phyloP scores from a whole-genome alignment of 495 filamentous ascomycete species.

The Polyplosphaeria fusca region DNA sequence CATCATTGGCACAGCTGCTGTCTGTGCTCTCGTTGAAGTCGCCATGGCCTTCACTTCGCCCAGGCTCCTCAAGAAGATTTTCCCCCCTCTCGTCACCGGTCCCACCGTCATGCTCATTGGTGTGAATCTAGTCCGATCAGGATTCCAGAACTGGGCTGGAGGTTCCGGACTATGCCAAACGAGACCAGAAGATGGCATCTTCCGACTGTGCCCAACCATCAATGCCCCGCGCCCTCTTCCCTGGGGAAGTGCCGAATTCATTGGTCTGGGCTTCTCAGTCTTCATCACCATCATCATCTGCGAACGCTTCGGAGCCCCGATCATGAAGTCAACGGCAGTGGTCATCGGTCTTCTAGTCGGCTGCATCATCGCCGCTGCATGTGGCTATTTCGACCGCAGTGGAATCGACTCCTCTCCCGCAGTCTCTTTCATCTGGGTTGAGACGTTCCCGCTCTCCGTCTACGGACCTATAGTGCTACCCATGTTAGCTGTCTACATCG shows the following conservation, averaged over 20 bases:
- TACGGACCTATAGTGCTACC: constrained; percentile 86
- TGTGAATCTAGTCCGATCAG: constrained; percentile 62
- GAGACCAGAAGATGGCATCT: constrained; percentile 54
- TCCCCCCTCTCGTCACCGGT: constrained; percentile 87
- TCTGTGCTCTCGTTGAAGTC: constrained; percentile 72
- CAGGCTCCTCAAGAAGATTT: constrained; percentile 66
- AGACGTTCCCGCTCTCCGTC: constrained; percentile 75
- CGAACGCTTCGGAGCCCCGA: constrained; percentile 78
- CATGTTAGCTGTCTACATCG: constrained; percentile 79
- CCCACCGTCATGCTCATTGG: constrained; percentile 36
- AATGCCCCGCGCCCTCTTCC: constrained; percentile 74
- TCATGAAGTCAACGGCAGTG: constrained; percentile 72
- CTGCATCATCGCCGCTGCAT: constrained; percentile 82
- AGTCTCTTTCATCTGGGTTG: constrained; percentile 84
- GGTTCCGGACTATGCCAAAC: constrained; percentile 63
- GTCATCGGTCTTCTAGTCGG: constrained; percentile 78
- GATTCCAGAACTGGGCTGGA: constrained; percentile 83
- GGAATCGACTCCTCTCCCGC: constrained; percentile 69
- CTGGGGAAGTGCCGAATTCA: constrained; percentile 84
- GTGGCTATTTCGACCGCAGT: constrained; percentile 73
- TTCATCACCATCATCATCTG: constrained; percentile 86
- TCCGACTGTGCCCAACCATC: constrained; percentile 65
- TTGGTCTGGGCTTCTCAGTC: constrained; percentile 86
- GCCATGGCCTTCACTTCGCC: constrained; percentile 73
- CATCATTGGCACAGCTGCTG: constrained; percentile 67